These are phyloP conservation scores for Penicillium mononematosum DNA, from an alignment of 495 filamentous ascomycete genomes.

Conservation along the genomic window DNA sequence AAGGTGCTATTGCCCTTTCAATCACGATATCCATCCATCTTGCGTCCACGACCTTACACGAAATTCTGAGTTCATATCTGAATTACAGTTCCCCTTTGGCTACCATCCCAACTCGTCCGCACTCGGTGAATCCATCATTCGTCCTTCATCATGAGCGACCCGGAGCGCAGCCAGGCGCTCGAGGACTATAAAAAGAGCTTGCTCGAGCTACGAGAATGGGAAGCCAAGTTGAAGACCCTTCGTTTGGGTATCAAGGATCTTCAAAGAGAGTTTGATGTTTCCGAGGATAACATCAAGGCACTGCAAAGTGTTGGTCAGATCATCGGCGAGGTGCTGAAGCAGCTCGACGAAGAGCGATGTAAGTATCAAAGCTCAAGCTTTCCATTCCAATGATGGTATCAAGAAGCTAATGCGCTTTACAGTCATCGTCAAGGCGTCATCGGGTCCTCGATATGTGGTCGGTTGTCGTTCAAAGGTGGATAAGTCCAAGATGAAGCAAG, in stretches of 20 bases:
- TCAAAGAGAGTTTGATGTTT: conserved; percentile 91
- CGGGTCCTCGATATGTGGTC: conserved; percentile 96
- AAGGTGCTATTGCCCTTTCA: conserved; percentile 14
- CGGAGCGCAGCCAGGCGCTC: conserved; percentile 79
- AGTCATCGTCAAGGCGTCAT: conserved; percentile 89
- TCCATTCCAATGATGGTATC: neutral
- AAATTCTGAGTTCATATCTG: conserved; percentile 10
- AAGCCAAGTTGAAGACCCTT: conserved; percentile 89
- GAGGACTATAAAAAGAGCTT: conserved; percentile 89
- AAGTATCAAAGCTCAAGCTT: conserved; percentile 14
- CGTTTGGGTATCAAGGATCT: conserved; percentile 92
- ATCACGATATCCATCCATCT: conserved; percentile 18
- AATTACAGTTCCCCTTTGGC: conserved; percentile 1
- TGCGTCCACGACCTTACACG: conserved; percentile 10
- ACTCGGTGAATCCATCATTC: conserved; percentile 8
- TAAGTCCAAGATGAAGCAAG: conserved; percentile 94
- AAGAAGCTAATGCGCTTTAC: conserved; percentile 13
- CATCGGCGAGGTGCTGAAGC: conserved; percentile 98
- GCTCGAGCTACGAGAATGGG: conserved; percentile 96
- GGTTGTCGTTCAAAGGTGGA: conserved; percentile 98
- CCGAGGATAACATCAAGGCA: conserved; percentile 99
- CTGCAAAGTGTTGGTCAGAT: conserved; percentile 99
- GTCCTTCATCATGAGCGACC: conserved; percentile 49
- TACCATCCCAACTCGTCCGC: conserved; percentile 5
- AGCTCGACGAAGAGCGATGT: conserved; percentile 99